A percentile compares a stretch with the other conserved stretches of the same genome.
These are phyloP conservation scores for Candida dajiaensis DNA, from an alignment of 805 yeast species.

Conservation along the genomic window DNA sequence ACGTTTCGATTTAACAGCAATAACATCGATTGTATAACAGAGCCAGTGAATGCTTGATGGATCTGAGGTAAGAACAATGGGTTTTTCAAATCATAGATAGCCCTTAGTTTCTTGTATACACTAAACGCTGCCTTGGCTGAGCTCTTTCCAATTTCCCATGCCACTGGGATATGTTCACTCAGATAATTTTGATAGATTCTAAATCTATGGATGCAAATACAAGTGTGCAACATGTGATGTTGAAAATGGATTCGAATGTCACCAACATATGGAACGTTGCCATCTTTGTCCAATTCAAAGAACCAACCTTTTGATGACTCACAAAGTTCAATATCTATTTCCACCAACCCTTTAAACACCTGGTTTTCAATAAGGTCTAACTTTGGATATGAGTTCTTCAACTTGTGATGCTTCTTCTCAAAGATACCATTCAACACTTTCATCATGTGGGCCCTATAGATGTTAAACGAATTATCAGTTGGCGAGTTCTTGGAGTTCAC, in stretches of 20 bases:
- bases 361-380: constrained; percentile 15
- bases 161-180: constrained; percentile 23
- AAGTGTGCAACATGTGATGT: constrained; percentile 26
- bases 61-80: constrained; percentile 27
- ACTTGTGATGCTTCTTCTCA: constrained; percentile 19
- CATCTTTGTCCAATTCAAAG: constrained; percentile 21
- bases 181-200: constrained; percentile 25
- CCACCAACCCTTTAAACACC: constrained; percentile 21
- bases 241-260: constrained; percentile 25
- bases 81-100: constrained; percentile 18
- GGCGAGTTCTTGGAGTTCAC: constrained; percentile 16
- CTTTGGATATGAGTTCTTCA: constrained; percentile 10
- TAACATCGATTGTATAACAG: constrained; percentile 28
- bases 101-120: constrained; percentile 24
- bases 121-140: constrained; percentile 23
- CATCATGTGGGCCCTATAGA: constrained; percentile 24
- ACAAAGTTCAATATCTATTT: constrained; percentile 23
- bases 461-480: constrained; percentile 25
- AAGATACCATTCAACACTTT: constrained; percentile 22
- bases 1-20: constrained; percentile 19
- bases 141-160: constrained; percentile 23
- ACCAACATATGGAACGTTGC: constrained; percentile 17
- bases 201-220: constrained; percentile 27
- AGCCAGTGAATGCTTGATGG: constrained; percentile 28
- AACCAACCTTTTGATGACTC: constrained; percentile 22